Evolutionary conservation across 1,284 basidiomycete species (phyloP), one percentile per base, ranked within the genome.

Genomic region (Cutaneotrichosporon sp.): DNA sequence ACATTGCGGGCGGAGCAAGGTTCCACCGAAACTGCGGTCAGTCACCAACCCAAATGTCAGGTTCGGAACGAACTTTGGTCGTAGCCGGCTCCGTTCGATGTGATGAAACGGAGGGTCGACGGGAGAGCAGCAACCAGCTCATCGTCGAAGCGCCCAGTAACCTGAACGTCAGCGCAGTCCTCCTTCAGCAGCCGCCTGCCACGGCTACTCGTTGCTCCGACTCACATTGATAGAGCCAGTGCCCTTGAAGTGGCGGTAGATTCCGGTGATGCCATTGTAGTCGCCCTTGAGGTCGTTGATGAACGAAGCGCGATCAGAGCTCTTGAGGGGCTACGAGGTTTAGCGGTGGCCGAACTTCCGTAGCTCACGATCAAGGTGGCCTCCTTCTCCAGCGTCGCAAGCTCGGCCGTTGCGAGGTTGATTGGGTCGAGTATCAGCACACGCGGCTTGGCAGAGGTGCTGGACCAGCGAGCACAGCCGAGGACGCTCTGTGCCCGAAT

Each of bases 1-100:
- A 93, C 91, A 18, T 88, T 89, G 73, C 83, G 83, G 18, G 82
- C 83, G 70, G 85, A 88, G 78, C 88, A 90, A 3, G 87, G 87
- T 2, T 78, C 73, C 6, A 92, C 85, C 71, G 92, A 87, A 49
- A 69, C 65, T 68, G 56, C 2, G n/a, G 20, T 42, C n/a, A n/a
- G 51, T 54, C 7, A 45, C 43, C 14, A 10, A 20, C 5, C 27
- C n/a, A 20, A 33, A 10, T 16, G 5, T 7, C 18, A 20, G 1
- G 14, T 20, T 13, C 1, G n/a, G 9, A 2, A 27, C 74, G 52
- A 60, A 77, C 72, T 73, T 57, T 74, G 71, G 51, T 76, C 74
- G 47, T 70, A 70, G 6, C 69, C 69, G 31, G 69, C 68, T 6
- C 69, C 69, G 25, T 71, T 69, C n/a, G 66, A 65, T 0, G 62